These are phyloP conservation scores for Cladosporium halotolerans DNA, from an alignment of 2,329 filamentous ascomycete genomes.

Conservation along the genomic window DNA sequence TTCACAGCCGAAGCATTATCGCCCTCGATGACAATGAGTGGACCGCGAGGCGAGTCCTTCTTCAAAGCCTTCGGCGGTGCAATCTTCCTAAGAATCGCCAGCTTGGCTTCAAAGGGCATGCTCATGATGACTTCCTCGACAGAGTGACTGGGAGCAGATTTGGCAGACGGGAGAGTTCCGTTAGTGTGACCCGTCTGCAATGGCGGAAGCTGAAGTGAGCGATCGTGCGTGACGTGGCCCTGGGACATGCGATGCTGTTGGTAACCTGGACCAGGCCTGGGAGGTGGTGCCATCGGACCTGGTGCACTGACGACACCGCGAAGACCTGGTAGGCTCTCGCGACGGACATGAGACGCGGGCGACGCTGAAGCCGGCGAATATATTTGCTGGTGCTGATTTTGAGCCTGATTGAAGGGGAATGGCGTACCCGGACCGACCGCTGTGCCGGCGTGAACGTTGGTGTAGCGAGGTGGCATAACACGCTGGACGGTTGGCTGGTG, in stretches of 20 bases:
- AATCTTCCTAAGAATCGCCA: conserved; percentile 69
- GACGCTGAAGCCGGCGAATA: conserved; percentile 31
- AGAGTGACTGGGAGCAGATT: conserved; percentile 13
- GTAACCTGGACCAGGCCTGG: conserved; percentile 38
- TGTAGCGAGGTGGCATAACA: conserved; percentile 26
- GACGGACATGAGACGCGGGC: conserved; percentile 21
- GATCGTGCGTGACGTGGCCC: conserved; percentile 34
- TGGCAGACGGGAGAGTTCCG: background rate
- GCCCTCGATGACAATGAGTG: conserved; percentile 79
- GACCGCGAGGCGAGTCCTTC: conserved; percentile 50
- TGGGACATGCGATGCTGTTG: conserved; percentile 29
- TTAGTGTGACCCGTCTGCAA: conserved; percentile 38
- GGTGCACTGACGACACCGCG: conserved; percentile 27
- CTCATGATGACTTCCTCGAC: conserved; percentile 61
- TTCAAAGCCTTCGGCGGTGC: conserved; percentile 57
- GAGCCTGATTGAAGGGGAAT: conserved; percentile 30
- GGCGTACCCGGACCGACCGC: conserved; percentile 32
- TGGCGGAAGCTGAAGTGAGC: conserved; percentile 49
- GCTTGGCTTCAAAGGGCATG: conserved; percentile 68
- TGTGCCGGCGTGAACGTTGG: conserved; percentile 12
- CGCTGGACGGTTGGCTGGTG: conserved; percentile 36
- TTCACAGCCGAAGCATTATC: conserved; percentile 57
- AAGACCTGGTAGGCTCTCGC: conserved; percentile 39
- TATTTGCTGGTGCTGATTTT: conserved; percentile 35
- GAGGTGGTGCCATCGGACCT: conserved; percentile 49